Percentiles rank a stretch among this genome's conserved stretches.
These are phyloP conservation scores for Yarrowia osloensis DNA, from an alignment of 805 yeast genomes.

Conservation along the genomic window DNA sequence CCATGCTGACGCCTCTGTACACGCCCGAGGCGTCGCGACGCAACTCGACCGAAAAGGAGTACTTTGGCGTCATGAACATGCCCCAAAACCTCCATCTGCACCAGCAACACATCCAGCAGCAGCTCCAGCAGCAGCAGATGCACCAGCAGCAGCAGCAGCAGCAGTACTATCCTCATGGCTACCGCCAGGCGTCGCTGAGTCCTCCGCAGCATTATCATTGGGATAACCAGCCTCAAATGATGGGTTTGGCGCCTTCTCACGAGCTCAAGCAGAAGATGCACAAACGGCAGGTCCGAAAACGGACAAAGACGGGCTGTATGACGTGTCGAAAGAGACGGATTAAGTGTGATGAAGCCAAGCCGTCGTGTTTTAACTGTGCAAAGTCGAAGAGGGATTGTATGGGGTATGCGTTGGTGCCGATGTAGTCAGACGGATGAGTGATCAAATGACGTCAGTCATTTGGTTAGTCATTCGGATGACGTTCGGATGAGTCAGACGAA, in stretches of 20 bases:
- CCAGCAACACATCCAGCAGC: constrained; percentile 10
- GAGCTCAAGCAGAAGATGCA: constrained; percentile 24
- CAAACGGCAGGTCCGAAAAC: constrained; percentile 43
- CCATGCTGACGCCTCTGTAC: constrained; percentile 20
- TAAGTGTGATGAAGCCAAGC: constrained; percentile 75
- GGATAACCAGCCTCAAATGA: background rate
- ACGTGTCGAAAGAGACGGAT: constrained; percentile 72
- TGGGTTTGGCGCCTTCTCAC: background rate
- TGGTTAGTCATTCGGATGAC: no score
- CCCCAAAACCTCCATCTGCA: background rate
- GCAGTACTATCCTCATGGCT: background rate
- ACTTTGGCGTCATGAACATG: background rate
- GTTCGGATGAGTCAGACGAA: no score
- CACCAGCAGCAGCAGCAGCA: constrained; percentile 18
- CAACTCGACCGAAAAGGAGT: constrained; percentile 15
- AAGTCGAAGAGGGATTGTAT: constrained; percentile 63
- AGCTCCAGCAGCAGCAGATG: constrained; percentile 11
- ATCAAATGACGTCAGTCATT: no score
- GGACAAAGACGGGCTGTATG: constrained; percentile 75
- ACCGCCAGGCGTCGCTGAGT: background rate
- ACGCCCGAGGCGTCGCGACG: constrained; percentile 24
- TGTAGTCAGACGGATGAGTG: background rate
- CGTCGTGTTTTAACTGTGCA: constrained; percentile 68
- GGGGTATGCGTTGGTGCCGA: constrained; percentile 53
- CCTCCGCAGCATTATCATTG: constrained; percentile 11